phyloP scores from a whole-genome alignment of 192 early-diverging fungal species.

The Backusella westeae region DNA sequence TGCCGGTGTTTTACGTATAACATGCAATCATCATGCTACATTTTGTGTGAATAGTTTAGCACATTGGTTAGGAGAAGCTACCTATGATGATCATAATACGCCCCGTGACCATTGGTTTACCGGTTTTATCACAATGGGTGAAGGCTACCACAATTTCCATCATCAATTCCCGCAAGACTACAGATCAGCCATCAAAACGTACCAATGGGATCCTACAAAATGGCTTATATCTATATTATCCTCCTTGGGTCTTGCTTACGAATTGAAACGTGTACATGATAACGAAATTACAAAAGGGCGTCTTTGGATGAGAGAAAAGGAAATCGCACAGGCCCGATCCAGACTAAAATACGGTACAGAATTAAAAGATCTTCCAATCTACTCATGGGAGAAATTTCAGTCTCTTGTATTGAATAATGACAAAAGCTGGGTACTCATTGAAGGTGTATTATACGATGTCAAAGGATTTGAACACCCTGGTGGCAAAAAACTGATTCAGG shows the following conservation, averaged over 20 bases:
- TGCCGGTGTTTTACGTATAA: conserved; percentile 69
- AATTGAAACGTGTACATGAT: conserved; percentile 69
- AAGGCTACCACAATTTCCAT: conserved; percentile 87
- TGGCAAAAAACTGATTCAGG: conserved; percentile 66
- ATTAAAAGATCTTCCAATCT: conserved; percentile 64
- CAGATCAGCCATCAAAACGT: conserved; percentile 74
- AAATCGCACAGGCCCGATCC: conserved; percentile 54
- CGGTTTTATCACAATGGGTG: conserved; percentile 73
- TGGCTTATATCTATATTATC: conserved; percentile 67
- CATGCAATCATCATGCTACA: conserved; percentile 82
- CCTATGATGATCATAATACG: conserved; percentile 82
- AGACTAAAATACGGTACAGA: conserved; percentile 74
- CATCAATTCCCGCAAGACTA: conserved; percentile 86
- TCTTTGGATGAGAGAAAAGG: conserved; percentile 78
- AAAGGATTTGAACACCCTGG: conserved; percentile 87
- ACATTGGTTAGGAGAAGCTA: conserved; percentile 68
- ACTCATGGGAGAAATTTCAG: conserved; percentile 61
- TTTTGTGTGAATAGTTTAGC: conserved; percentile 86
- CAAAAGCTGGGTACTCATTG: conserved; percentile 76
- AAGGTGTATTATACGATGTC: conserved; percentile 80
- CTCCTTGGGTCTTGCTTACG: conserved; percentile 61
- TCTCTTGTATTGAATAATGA: conserved; percentile 59
- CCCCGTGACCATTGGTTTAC: conserved; percentile 81
- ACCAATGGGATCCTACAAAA: conserved; percentile 85
- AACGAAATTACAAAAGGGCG: conserved; percentile 80